Base-by-base conservation (phyloP, 139 green algal genomes). In the Cymbomonas tetramitiformis region DNA sequence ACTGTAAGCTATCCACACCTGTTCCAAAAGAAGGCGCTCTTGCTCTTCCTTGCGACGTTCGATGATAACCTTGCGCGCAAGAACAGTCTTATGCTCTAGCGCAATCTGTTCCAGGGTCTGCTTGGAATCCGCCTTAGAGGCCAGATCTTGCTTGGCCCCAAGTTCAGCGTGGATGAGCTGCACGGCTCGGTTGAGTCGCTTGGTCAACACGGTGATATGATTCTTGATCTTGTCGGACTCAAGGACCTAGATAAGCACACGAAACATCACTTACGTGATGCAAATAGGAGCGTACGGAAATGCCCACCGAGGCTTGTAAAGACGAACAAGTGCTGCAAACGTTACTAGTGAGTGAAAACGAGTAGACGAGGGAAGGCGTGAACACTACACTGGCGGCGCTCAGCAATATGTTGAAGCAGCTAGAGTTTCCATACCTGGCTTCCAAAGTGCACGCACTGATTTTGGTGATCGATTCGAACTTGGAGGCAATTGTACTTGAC, bases 21-120 rank as follows among this genome's bases (percentile, higher is more conserved):
- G 59, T 75, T 94, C 84, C 34, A 88, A 55, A 52, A 83, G 46
- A 30, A 72, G 51, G 19, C 71, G 74, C 78, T 97, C 89, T 32
- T 72, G 49, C 70, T 95, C 85, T 78, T 97, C 90, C 74, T 97
- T 96, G 48, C 84, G 77, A 60, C 79, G 74, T 77, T 98, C 91
- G 56, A 98, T 98, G 26, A 95, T 58, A 47, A 78, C 66, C 71
- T 95, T 94, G 49, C 87, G 70, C 28, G 75, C 73, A 31, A 92
- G 56, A 29, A 79, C 75, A 19, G 69, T 64, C 62, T 77, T 72
- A 76, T 96, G 87, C 53, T 95, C 88, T 39, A 29, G 24, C 7
- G 48, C 52, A 25, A 60, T 62, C 7, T 23, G 44, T 23, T 38
- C 29, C 46, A 48, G 34, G 0, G 39, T 24, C 52, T 76, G 60